Conservation (phyloP, 805 yeast genomes). For the Metschnikowia cubensis region DNA sequence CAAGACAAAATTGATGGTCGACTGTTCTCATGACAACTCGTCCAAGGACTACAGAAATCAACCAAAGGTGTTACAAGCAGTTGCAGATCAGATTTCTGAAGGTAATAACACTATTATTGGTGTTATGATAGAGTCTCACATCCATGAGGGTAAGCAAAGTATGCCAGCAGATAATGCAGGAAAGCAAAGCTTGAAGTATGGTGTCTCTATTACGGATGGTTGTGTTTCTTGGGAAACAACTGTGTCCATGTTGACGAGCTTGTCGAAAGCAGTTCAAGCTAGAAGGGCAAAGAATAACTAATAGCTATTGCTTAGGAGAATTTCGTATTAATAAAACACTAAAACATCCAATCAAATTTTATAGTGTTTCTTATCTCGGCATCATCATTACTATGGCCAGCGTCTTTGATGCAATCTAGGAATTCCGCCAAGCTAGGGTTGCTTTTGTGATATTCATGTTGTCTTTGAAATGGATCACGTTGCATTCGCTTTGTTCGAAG, state of each 20-base stretch:
- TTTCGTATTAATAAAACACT: not conserved
- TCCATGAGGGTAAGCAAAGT: conserved; percentile 86
- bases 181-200: conserved; percentile 71
- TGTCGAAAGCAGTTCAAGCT: conserved; percentile 75
- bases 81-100: conserved; percentile 70
- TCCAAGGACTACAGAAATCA: conserved; percentile 88
- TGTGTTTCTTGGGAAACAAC: conserved; percentile 92
- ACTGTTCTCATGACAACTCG: conserved; percentile 97
- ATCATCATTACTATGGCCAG: not conserved
- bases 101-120: conserved; percentile 85
- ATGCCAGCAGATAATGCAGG: conserved; percentile 67
- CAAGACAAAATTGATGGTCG: conserved; percentile 74
- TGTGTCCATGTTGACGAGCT: conserved; percentile 59
- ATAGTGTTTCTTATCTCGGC: not conserved
- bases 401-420: conserved; percentile 5
- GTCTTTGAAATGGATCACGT: conserved; percentile 55
- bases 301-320: not conserved
- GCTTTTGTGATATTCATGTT: conserved; percentile 33
- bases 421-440: conserved; percentile 20
- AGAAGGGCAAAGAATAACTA: conserved; percentile 36
- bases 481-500: conserved; percentile 44
- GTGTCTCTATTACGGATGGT: conserved; percentile 96
- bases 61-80: conserved; percentile 76
- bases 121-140: conserved; percentile 92
- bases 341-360: not conserved